These are phyloP conservation scores for Verticillium tricorpus DNA, from an alignment of 2,329 filamentous ascomycete genomes.

Conservation along the genomic window DNA sequence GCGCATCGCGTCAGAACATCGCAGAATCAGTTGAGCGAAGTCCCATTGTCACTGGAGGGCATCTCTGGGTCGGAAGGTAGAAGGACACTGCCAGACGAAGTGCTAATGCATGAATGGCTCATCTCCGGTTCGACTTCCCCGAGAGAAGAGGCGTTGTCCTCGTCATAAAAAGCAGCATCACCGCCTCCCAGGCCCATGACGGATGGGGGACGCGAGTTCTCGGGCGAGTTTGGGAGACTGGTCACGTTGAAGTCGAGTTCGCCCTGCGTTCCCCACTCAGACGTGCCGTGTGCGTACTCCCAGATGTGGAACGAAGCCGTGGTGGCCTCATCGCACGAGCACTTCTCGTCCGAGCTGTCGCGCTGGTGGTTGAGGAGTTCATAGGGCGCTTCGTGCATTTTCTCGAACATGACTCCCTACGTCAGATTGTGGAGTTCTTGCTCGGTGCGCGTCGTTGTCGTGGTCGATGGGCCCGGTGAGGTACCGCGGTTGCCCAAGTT, in stretches of 20 bases:
- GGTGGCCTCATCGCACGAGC: not conserved
- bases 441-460: conserved; percentile 22
- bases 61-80: not conserved
- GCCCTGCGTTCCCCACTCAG: conserved; percentile 1
- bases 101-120: not conserved
- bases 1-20: not conserved
- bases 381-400: conserved; percentile 24
- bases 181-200: not conserved
- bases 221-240: not conserved
- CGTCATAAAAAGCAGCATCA: not conserved
- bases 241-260: conserved; percentile 1
- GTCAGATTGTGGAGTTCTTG: conserved; percentile 42
- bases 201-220: not conserved
- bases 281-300: not conserved
- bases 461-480: conserved; percentile 13
- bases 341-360: not conserved
- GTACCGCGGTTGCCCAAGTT: conserved; percentile 23
- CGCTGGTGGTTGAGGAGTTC: conserved; percentile 18
- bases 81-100: not conserved
- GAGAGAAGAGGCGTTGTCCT: not conserved
- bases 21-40: not conserved
- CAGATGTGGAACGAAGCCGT: not conserved
- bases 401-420: conserved; percentile 35
- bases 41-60: not conserved
- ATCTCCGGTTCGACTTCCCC: not conserved